These are phyloP conservation scores for Hymenoscyphus fraxineus DNA, from an alignment of 2,329 filamentous ascomycete genomes.

Conservation along the genomic window DNA sequence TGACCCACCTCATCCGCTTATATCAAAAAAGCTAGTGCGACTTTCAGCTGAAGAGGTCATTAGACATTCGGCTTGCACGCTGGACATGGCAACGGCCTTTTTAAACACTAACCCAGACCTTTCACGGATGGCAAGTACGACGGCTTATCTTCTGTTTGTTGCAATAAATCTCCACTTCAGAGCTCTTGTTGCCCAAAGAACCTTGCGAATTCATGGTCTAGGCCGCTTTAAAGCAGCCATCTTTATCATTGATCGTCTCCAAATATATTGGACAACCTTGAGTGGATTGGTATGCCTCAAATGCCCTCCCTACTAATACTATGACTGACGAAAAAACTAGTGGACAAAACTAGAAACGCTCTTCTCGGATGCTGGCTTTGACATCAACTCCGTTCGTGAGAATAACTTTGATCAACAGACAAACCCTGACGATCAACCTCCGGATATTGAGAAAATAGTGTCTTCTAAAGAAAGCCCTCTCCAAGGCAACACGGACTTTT, in stretches of 20 bases:
- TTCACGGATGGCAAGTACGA: constrained; percentile 16
- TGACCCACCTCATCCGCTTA: constrained; percentile 6
- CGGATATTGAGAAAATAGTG: constrained; percentile 12
- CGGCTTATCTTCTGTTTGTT: constrained; percentile 19
- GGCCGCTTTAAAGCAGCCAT: constrained; percentile 18
- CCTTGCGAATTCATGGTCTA: constrained; percentile 10
- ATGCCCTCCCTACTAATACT: no score
- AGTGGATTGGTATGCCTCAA: constrained; percentile 7
- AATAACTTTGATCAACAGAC: neutral
- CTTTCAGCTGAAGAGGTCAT: constrained; percentile 17
- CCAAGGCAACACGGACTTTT: constrained; percentile 4
- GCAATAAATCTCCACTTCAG: constrained; percentile 18
- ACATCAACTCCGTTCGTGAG: constrained; percentile 5
- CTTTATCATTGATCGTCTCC: constrained; percentile 17
- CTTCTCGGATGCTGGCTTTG: constrained; percentile 6
- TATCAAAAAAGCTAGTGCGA: constrained; percentile 15
- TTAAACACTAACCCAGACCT: constrained; percentile 12
- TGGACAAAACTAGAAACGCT: constrained; percentile 9
- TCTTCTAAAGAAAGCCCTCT: constrained; percentile 6
- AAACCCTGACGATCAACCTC: constrained; percentile 1
- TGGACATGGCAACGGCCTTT: constrained; percentile 21
- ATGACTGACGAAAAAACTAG: neutral
- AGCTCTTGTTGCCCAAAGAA: constrained; percentile 18
- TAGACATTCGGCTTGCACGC: constrained; percentile 13
- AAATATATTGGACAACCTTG: constrained; percentile 17